Conservation (phyloP, 768 basidiomycete species). For the Mycena epipterygia region DNA sequence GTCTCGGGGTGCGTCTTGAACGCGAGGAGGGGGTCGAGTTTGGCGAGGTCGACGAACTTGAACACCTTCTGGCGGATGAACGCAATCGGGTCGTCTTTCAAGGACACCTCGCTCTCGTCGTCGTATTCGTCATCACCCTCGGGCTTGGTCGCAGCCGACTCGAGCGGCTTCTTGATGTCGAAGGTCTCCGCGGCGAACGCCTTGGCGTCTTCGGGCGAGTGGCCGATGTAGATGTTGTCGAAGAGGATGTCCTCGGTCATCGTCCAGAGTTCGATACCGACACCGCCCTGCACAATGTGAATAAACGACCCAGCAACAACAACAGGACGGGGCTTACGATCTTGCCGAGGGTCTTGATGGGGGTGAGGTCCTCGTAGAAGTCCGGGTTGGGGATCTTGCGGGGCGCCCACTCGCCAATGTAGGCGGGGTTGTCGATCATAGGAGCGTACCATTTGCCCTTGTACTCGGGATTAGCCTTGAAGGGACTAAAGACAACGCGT, state of each 20-base stretch:
- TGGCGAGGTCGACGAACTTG: conserved; percentile 84
- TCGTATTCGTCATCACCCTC: conserved; percentile 67
- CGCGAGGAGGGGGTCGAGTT: conserved; percentile 82
- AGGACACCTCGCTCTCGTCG: conserved; percentile 59
- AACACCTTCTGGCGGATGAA: conserved; percentile 86
- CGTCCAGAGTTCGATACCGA: conserved; percentile 99
- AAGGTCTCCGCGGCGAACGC: conserved; percentile 90
- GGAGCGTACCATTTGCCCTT: conserved; percentile 99
- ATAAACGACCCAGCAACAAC: conserved; percentile 16
- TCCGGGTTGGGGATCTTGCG: conserved; percentile 91
- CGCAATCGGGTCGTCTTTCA: conserved; percentile 81
- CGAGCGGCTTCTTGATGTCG: conserved; percentile 88
- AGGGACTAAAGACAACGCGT: conserved; percentile 62
- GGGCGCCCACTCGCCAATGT: conserved; percentile 96
- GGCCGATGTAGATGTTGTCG: conserved; percentile 94
- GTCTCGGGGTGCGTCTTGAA: conserved; percentile 93
- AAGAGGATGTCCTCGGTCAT: conserved; percentile 98
- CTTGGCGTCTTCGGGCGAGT: conserved; percentile 90
- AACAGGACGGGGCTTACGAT: conserved; percentile 69
- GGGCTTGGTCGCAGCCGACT: conserved; percentile 73
- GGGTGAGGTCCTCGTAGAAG: conserved; percentile 90
- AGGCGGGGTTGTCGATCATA: conserved; percentile 95
- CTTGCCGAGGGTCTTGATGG: conserved; percentile 86
- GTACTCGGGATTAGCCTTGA: conserved; percentile 93
- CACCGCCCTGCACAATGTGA: conserved; percentile 74